Percentiles rank a stretch among this genome's conserved stretches.
Evolutionary conservation across 2,329 filamentous ascomycete genomes (phyloP).

Genomic region (Grosmannia serpens): DNA sequence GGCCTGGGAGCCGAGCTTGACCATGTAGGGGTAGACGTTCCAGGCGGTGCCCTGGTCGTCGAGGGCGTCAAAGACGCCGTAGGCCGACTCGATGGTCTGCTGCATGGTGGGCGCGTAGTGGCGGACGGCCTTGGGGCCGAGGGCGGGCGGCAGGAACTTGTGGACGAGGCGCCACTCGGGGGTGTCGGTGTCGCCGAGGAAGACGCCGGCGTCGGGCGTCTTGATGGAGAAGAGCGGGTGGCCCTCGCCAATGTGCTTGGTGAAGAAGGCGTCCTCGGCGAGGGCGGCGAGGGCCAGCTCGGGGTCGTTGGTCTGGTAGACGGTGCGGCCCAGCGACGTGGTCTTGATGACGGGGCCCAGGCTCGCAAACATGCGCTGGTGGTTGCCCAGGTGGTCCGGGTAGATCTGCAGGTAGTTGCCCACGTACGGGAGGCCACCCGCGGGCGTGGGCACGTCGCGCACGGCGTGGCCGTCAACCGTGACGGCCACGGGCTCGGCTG

Average conservation of each 20-base stretch:
- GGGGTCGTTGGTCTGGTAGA: slow-evolving; percentile 41
- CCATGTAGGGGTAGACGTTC: slow-evolving; percentile 39
- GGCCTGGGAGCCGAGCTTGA: slow-evolving; percentile 35
- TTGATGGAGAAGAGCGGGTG: slow-evolving; percentile 35
- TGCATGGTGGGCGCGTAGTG: slow-evolving; percentile 52
- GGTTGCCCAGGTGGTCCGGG: slow-evolving; percentile 46
- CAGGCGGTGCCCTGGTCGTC: slow-evolving; percentile 34
- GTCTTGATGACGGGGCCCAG: slow-evolving; percentile 42
- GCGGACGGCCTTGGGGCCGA: slow-evolving; percentile 47
- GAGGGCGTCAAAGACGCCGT: slow-evolving; percentile 37
- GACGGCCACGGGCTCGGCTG: slow-evolving; percentile 25
- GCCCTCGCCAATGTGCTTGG: slow-evolving; percentile 38
- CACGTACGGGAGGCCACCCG: slow-evolving; percentile 30
- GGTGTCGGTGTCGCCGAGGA: slow-evolving; percentile 38
- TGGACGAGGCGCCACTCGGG: slow-evolving; percentile 39
- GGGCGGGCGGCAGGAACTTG: slow-evolving; percentile 49
- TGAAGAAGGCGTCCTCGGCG: slow-evolving; percentile 38
- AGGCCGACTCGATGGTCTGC: slow-evolving; percentile 36
- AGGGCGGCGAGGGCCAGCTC: slow-evolving; percentile 32
- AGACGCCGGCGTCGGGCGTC: slow-evolving; percentile 29
- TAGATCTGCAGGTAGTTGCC: slow-evolving; percentile 44
- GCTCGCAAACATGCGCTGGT: slow-evolving; percentile 39
- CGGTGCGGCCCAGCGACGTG: slow-evolving; percentile 35
- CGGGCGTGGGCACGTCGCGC: slow-evolving; percentile 37
- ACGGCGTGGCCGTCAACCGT: slow-evolving; percentile 37